A percentile compares a stretch with the other conserved stretches of the same genome.
These are phyloP conservation scores for Talaromyces sp. DNA, from an alignment of 2,329 filamentous ascomycete species.

Conservation along the genomic window DNA sequence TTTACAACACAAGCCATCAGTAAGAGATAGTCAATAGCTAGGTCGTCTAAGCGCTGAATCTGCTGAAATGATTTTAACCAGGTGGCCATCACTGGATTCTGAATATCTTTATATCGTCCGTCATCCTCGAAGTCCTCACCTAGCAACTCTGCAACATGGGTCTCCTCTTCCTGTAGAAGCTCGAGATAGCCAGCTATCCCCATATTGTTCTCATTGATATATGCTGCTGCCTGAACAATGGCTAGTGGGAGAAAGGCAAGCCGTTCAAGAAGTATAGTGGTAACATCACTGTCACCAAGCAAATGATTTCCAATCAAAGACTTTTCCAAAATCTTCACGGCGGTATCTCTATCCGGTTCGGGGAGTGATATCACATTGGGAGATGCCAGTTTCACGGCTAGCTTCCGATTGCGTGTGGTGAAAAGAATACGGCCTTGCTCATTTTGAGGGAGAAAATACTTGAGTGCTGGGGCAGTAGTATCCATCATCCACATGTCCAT, in stretches of 20 bases:
- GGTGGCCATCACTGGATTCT: conserved; percentile 22
- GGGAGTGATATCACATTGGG: conserved; percentile 11
- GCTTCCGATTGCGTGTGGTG: conserved; percentile 17
- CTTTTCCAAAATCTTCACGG: conserved; percentile 1
- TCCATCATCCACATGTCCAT: conserved; percentile 11
- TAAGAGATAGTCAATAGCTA: conserved; percentile 16
- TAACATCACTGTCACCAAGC: not conserved
- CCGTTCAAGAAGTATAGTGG: not conserved
- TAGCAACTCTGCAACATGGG: conserved; percentile 11
- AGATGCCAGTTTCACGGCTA: conserved; percentile 8
- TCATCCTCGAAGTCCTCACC: conserved; percentile 17
- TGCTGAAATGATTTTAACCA: conserved; percentile 22
- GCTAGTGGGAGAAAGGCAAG: not conserved
- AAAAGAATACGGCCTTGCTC: conserved; percentile 19
- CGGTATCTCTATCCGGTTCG: conserved; percentile 8
- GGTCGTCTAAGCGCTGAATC: conserved; percentile 11
- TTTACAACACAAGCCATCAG: conserved; percentile 21
- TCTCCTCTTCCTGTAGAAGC: not conserved
- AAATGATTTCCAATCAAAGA: not conserved
- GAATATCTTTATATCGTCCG: conserved; percentile 12
- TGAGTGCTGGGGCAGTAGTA: conserved; percentile 10
- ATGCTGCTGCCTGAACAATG: not conserved
- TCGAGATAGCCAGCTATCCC: not conserved
- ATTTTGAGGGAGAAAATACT: conserved; percentile 15
- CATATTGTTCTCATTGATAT: not conserved